Percentiles rank a stretch among this genome's conserved stretches.
phyloP scores from a whole-genome alignment of 352 stramenopile species.

The Phytophthora ramorum region DNA sequence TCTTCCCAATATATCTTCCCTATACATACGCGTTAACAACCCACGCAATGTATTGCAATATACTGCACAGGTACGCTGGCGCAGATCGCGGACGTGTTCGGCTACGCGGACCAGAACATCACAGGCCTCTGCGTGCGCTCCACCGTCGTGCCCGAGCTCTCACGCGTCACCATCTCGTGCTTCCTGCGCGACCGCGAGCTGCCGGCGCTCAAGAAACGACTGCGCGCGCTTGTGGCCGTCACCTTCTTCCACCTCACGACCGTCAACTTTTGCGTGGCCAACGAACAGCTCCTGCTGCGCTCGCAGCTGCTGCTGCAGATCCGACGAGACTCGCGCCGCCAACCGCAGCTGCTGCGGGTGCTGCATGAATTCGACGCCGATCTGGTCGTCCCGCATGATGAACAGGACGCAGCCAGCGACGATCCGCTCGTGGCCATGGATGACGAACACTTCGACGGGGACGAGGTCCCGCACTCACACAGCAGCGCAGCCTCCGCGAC shows the following conservation, averaged over 20 bases:
- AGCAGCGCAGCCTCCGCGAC: conserved; percentile 22
- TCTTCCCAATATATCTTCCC: too few species aligned
- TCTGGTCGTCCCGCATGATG: conserved; percentile 32
- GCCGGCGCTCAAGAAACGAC: conserved; percentile 58
- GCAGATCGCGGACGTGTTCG: conserved; percentile 76
- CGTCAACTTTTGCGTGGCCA: conserved; percentile 64
- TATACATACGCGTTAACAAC: background rate
- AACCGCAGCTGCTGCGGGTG: conserved; percentile 38
- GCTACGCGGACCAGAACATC: conserved; percentile 77
- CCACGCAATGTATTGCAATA: background rate
- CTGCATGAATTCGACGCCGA: conserved; percentile 47
- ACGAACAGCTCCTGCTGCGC: conserved; percentile 68
- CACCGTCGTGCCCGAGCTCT: conserved; percentile 78
- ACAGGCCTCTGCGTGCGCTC: conserved; percentile 73
- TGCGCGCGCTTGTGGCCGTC: conserved; percentile 68
- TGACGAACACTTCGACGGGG: conserved; percentile 44
- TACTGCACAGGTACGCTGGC: conserved; percentile 53
- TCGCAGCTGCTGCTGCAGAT: conserved; percentile 67
- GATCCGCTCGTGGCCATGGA: conserved; percentile 36
- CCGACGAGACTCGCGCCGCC: conserved; percentile 25
- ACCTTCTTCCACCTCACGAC: conserved; percentile 86
- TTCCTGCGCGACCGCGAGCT: conserved; percentile 61
- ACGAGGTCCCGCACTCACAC: conserved; percentile 28
- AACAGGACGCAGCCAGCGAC: conserved; percentile 36
- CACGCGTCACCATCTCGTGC: conserved; percentile 78